phyloP scores from a whole-genome alignment of 2,329 filamentous ascomycete genomes.

The Lachnellula suecica region DNA sequence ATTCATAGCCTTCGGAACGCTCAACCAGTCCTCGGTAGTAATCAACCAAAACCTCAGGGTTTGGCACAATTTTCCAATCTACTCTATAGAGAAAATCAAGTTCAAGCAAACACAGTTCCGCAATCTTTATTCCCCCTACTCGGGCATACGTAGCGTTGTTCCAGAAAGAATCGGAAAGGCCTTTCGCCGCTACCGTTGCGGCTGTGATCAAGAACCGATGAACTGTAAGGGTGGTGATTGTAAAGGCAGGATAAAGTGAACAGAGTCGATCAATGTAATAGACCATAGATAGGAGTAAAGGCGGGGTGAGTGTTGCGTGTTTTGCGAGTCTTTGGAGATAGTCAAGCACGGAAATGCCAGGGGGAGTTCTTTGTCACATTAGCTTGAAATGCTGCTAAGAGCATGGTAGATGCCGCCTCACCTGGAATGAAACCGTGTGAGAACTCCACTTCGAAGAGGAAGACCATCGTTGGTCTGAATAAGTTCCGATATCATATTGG shows the following conservation, averaged over 20 bases:
- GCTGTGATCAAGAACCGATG: constrained; percentile 97
- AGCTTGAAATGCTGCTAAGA: neutral
- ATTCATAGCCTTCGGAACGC: constrained; percentile 54
- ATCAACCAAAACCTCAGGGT: constrained; percentile 87
- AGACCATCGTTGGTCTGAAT: constrained; percentile 90
- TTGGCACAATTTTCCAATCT: constrained; percentile 95
- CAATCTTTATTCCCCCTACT: constrained; percentile 87
- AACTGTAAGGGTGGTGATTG: constrained; percentile 92
- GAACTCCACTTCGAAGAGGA: constrained; percentile 78
- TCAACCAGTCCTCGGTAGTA: constrained; percentile 89
- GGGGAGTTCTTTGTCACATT: constrained; percentile 51
- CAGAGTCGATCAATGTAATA: constrained; percentile 98
- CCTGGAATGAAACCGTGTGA: constrained; percentile 95
- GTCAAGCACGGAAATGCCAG: constrained; percentile 90
- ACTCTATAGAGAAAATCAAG: constrained; percentile 90
- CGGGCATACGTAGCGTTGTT: constrained; percentile 95
- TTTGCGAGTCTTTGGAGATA: constrained; percentile 91
- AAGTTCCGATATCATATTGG: constrained; percentile 93
- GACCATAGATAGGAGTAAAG: constrained; percentile 96
- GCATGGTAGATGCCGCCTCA: constrained; percentile 47
- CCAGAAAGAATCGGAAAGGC: constrained; percentile 95
- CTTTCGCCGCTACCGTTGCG: constrained; percentile 93
- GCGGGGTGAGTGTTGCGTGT: constrained; percentile 89
- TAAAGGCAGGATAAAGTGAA: constrained; percentile 89
- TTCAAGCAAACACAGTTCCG: constrained; percentile 87